phyloP scores from a whole-genome alignment of 163 green algal species.

The Smithsoniella earleae region DNA sequence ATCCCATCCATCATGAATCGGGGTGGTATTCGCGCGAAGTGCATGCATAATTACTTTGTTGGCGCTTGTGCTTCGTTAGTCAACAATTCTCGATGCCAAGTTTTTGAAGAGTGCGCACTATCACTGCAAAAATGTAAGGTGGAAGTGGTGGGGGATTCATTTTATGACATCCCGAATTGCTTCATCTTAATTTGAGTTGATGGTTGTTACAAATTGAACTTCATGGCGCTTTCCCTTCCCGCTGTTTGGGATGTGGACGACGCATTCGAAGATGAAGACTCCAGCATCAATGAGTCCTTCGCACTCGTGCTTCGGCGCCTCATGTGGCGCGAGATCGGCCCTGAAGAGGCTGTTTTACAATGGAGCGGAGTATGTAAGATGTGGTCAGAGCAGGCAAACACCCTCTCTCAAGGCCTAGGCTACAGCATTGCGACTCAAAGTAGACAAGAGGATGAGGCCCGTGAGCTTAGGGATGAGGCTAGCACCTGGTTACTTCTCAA shows the following conservation, averaged over 20 bases:
- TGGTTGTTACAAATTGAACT: background rate
- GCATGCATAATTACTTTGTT: too few relatives aligned
- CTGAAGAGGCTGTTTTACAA: conserved; percentile 19
- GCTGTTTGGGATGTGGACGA: background rate
- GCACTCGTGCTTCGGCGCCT: background rate
- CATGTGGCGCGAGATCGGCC: background rate
- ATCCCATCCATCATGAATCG: too few relatives aligned
- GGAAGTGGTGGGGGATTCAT: too few relatives aligned
- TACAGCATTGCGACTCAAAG: background rate
- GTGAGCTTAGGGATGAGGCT: conserved; percentile 12
- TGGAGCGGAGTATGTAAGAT: background rate
- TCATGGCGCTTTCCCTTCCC: background rate
- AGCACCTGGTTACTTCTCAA: conserved; percentile 4
- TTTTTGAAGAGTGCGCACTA: background rate
- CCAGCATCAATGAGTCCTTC: conserved; percentile 11
- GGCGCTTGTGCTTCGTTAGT: too few relatives aligned
- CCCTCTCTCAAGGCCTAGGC: background rate
- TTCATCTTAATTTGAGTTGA: background rate
- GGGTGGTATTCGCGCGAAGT: too few relatives aligned
- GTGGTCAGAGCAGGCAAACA: background rate
- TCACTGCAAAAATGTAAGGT: background rate
- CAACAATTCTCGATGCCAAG: too few relatives aligned
- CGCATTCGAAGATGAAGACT: background rate
- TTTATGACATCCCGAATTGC: too few relatives aligned
- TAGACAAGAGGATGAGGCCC: background rate